Conservation (phyloP, 108 stramenopile genomes). For the Ochromonas danica region DNA sequence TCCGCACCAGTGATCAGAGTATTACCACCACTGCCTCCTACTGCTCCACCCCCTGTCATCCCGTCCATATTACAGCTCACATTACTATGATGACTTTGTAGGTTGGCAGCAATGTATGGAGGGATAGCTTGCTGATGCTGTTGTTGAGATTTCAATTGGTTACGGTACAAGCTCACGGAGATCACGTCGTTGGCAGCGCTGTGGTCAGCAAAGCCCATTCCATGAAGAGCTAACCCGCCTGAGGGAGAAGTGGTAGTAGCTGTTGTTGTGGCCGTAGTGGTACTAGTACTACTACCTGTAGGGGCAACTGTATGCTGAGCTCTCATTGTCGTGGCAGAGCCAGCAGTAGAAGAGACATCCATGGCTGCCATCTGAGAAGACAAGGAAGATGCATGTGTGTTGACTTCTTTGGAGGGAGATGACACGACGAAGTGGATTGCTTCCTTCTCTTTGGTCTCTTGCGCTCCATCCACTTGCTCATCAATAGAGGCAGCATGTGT, state of each 20-base stretch:
- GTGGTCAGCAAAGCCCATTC: neutral
- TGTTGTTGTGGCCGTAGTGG: neutral
- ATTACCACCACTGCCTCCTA: slow-evolving; percentile 7
- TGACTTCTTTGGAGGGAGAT: too few relatives aligned
- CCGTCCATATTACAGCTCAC: neutral
- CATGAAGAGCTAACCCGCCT: too few relatives aligned
- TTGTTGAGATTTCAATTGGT: too few relatives aligned
- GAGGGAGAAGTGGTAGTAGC: too few relatives aligned
- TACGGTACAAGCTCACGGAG: too few relatives aligned
- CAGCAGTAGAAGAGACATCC: neutral
- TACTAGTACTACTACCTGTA: neutral
- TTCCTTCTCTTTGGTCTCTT: too few relatives aligned
- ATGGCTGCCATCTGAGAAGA: neutral
- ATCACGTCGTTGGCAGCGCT: neutral
- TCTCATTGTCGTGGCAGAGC: neutral
- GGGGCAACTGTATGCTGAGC: neutral
- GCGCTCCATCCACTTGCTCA: too few relatives aligned
- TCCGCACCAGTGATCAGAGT: slow-evolving; percentile 29
- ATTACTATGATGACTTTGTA: neutral
- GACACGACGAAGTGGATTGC: too few relatives aligned
- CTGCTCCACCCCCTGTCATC: slow-evolving; percentile 29
- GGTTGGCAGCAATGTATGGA: neutral
- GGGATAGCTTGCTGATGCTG: neutral
- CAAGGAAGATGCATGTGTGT: too few relatives aligned
- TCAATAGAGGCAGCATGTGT: too few relatives aligned